These are phyloP conservation scores for Priceomyces melissophilus DNA, from an alignment of 805 yeast species.

Conservation along the genomic window DNA sequence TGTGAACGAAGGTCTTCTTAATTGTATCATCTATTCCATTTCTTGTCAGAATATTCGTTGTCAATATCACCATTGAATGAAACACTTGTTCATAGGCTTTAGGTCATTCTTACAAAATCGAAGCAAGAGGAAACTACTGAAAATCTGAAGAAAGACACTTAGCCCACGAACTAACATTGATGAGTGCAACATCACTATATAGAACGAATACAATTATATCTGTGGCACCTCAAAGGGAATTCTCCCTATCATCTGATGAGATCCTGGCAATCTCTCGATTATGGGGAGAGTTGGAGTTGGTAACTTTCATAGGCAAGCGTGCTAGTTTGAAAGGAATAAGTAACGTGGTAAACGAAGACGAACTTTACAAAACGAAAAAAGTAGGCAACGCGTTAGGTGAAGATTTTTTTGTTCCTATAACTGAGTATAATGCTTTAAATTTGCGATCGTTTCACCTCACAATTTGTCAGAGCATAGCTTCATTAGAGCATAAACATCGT, in stretches of 20 bases:
- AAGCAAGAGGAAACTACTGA: no score
- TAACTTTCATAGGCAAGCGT: slow-evolving; percentile 2
- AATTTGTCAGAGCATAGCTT: slow-evolving; percentile 10
- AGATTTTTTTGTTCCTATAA: slow-evolving; percentile 1
- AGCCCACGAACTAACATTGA: not conserved
- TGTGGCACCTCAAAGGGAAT: not conserved
- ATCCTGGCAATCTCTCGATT: not conserved
- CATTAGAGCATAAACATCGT: slow-evolving; percentile 1
- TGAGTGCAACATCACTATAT: slow-evolving; percentile 1
- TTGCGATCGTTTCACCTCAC: slow-evolving; percentile 8
- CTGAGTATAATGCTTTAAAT: slow-evolving; percentile 4
- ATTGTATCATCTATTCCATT: no score
- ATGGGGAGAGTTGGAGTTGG: slow-evolving; percentile 3
- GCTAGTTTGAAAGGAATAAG: not conserved
- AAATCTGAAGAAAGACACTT: no score
- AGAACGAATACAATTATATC: not conserved
- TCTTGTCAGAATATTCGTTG: no score
- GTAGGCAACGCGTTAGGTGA: slow-evolving; percentile 1
- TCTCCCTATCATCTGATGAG: not conserved
- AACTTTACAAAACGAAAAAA: not conserved
- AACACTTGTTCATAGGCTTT: no score
- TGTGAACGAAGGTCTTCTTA: no score
- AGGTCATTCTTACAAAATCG: no score
- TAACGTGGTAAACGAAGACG: slow-evolving; percentile 1
- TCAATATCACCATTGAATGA: no score